Base-by-base conservation (phyloP, 441 rosid genomes). In the Aleurites moluccanus region DNA sequence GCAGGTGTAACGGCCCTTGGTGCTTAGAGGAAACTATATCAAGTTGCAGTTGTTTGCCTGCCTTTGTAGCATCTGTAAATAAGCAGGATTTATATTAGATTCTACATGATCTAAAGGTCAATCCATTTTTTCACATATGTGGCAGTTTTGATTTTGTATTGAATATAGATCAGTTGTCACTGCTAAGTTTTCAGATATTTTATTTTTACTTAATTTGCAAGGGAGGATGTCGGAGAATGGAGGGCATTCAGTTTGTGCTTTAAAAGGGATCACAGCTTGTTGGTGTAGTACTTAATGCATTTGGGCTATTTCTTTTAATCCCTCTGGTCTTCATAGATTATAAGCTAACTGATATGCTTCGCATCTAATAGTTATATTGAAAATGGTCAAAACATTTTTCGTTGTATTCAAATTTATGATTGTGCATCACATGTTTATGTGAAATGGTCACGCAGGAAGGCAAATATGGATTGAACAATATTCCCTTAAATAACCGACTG, bases 11-110 rank as follows among this genome's bases (percentile, higher is more conserved):
- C 80, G 5, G 80, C 86, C 77, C 81, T 80, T 72, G 76, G 80
- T 65, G 81, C 78, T 75, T 87, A 83, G 85, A 62, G 63, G 57
- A 65, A 77, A 73, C 75, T 56, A 49, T 64, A 6, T 67, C 70
- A 33, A 65, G 72, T 69, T 63, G 73, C 75, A 42, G 75, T 73
- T 69, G 63, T 60, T 69, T 40, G 50, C 73, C 72, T 68, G 83
- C 40, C 21, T 81, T 76, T 69, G 78, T 72, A 52, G 88, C 82
- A 76, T 79, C 77, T 89, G 98, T 92, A 87, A 83, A 85, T 81
- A 86, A 73, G 76, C 75, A 78, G 72, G 87, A 77, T 61, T 70
- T 64, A 68, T 79, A 75, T 75, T 76, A 62, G 77, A 82, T 80
- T 80, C 77, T 55, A 80, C 76, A 57, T 78, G 78, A 83, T 81